Percentiles rank a stretch among this genome's conserved stretches.
These are phyloP conservation scores for Circinella umbellata DNA, from an alignment of 371 early-diverging fungal species.

Conservation along the genomic window DNA sequence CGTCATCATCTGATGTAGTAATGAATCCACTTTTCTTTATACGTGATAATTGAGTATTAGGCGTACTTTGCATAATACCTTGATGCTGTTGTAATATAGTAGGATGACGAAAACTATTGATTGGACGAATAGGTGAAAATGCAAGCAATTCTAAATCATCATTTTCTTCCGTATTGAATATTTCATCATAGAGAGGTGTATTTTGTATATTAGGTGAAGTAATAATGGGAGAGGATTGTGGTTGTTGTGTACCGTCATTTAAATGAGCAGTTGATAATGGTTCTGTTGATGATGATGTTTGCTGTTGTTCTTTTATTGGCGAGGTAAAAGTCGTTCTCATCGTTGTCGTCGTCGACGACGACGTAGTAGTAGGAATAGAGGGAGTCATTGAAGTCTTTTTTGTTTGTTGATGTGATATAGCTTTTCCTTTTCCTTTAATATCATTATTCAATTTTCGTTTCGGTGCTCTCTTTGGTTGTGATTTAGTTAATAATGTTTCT, in stretches of 20 bases:
- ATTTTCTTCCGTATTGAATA: neutral
- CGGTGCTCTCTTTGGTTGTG: neutral
- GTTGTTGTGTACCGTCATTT: neutral
- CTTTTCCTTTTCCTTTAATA: neutral
- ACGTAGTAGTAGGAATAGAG: neutral
- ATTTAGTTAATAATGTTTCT: neutral
- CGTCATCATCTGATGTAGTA: neutral
- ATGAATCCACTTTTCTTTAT: neutral
- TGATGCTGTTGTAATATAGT: neutral
- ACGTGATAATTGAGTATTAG: slow-evolving; percentile 5
- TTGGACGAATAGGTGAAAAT: slow-evolving; percentile 1
- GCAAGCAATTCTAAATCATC: neutral
- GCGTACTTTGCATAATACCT: slow-evolving; percentile 1
- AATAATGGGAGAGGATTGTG: neutral
- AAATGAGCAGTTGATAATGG: too few relatives aligned
- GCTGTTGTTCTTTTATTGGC: too few relatives aligned
- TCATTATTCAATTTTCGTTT: neutral
- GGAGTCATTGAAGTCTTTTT: neutral
- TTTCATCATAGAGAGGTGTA: neutral
- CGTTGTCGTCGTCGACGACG: neutral
- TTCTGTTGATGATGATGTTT: too few relatives aligned
- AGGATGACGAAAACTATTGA: neutral
- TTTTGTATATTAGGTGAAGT: too few relatives aligned
- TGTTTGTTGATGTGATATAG: neutral
- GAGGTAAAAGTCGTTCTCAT: too few relatives aligned